Evolutionary conservation across 768 basidiomycete species (phyloP).

Genomic region (Suillus fuscotomentosus): DNA sequence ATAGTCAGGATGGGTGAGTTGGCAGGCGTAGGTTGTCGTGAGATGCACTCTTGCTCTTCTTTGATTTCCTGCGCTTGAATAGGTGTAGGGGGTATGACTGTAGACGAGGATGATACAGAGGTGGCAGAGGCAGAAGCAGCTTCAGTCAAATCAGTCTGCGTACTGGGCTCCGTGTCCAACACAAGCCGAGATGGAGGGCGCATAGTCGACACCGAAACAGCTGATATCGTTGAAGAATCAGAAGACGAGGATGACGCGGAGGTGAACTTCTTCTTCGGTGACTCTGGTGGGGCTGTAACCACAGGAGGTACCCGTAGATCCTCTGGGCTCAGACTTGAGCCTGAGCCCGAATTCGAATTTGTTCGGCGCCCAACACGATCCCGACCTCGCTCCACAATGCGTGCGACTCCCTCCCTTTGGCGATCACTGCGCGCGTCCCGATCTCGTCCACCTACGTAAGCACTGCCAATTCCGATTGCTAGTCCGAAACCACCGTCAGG

Average conservation of each 20-base stretch:
- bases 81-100: slow-evolving; percentile 18
- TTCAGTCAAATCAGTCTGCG: slow-evolving; percentile 23
- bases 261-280: slow-evolving; percentile 12
- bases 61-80: slow-evolving; percentile 9
- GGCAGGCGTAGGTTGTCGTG: slow-evolving; percentile 55
- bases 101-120: background rate
- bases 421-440: slow-evolving; percentile 11
- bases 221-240: slow-evolving; percentile 24
- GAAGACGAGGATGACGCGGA: slow-evolving; percentile 22
- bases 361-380: slow-evolving; percentile 26
- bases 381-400: slow-evolving; percentile 25
- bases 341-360: slow-evolving; percentile 32
- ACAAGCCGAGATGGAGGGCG: slow-evolving; percentile 27
- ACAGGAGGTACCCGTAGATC: slow-evolving; percentile 7
- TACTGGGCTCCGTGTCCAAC: slow-evolving; percentile 27
- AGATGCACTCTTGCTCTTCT: slow-evolving; percentile 37
- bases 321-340: slow-evolving; percentile 34
- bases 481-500: slow-evolving; percentile 36
- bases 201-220: slow-evolving; percentile 11
- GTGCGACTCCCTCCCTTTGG: slow-evolving; percentile 21
- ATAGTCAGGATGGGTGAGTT: slow-evolving; percentile 52
- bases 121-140: slow-evolving; percentile 10
- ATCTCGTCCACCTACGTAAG: slow-evolving; percentile 34
- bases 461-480: slow-evolving; percentile 24
- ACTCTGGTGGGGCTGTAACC: slow-evolving; percentile 7